Base-by-base conservation (phyloP, 441 rosid genomes). In the Gossypium davidsonii region DNA sequence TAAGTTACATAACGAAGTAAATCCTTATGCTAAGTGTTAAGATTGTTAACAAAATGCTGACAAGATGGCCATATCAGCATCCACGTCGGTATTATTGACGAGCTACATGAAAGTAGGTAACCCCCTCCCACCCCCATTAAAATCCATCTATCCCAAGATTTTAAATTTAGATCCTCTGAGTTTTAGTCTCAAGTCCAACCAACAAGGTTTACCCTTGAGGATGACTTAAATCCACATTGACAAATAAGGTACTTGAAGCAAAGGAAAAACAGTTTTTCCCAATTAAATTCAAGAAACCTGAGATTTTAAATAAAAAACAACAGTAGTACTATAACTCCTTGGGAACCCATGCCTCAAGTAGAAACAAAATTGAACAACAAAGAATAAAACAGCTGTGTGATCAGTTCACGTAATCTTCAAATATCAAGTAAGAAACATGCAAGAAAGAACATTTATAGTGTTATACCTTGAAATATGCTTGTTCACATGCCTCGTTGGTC, bases 381-480 rank as follows among this genome's bases (percentile, higher is more conserved):
- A 15, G 26, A 18, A 10, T 48, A 10, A 51, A 68, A 9, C 28
- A n/a, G 15, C 9, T 7, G 42, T 25, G 21, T 8, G 46, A 31
- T 49, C 25, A 67, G 15, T 26, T 26, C 25, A 26, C 44, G 28
- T 26, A 51, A 49, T 31, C 25, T 26, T 48, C 57, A 52, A 10
- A 68, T 51, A 68, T 68, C 46, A 18, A 68, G 26, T 4, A 68
- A 68, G 44, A 51, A 68, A 51, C 14, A 48, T 23, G 51, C 39
- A 73, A 55, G 74, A 39, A 52, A 72, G 15, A 46, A 44, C 25
- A 66, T 26, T 73, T 12, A 66, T 26, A 14, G 7, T 75, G 66
- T 56, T 78, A 39, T 56, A 94, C 98, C 98, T 94, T 91, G 69
- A 82, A 86, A 80, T 90, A 91, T 7, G 97, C 98, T 80, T 82